A percentile compares a stretch with the other conserved stretches of the same genome.
These are phyloP conservation scores for Candida xyloterini DNA, from an alignment of 805 yeast species.

Conservation along the genomic window DNA sequence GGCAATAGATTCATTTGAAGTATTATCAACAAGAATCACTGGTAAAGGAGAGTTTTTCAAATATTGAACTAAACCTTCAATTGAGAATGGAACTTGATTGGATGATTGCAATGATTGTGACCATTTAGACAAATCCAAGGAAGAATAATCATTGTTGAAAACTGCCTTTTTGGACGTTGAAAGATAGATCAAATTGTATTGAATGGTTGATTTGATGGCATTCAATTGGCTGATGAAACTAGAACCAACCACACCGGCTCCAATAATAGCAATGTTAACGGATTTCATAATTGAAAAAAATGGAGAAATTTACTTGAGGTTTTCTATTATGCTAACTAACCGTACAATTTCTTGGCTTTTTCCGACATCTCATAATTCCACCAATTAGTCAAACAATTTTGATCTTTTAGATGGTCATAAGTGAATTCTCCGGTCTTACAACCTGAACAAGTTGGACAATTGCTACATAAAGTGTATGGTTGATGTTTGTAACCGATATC, in stretches of 20 bases:
- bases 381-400: constrained; percentile 78
- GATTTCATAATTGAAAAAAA: constrained; percentile 19
- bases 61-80: constrained; percentile 57
- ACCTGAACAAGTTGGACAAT: constrained; percentile 62
- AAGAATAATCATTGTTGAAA: constrained; percentile 63
- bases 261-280: constrained; percentile 70
- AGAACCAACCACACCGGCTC: constrained; percentile 95
- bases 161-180: constrained; percentile 74
- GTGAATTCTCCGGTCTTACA: constrained; percentile 59
- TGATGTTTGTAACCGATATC: constrained; percentile 76
- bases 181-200: constrained; percentile 74
- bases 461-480: constrained; percentile 53
- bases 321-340: background rate
- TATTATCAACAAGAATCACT: constrained; percentile 87
- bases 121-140: constrained; percentile 66
- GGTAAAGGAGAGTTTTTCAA: constrained; percentile 69
- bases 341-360: constrained; percentile 24
- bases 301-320: background rate
- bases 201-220: constrained; percentile 53
- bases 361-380: constrained; percentile 42
- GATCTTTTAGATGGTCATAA: constrained; percentile 51
- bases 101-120: constrained; percentile 44
- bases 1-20: constrained; percentile 80
- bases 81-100: constrained; percentile 47
- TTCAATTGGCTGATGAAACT: constrained; percentile 83